Evolutionary conservation across 495 filamentous ascomycete species (phyloP), one percentile per base, ranked within the genome.

Genomic region (Hypoxylon lienhwacheense): DNA sequence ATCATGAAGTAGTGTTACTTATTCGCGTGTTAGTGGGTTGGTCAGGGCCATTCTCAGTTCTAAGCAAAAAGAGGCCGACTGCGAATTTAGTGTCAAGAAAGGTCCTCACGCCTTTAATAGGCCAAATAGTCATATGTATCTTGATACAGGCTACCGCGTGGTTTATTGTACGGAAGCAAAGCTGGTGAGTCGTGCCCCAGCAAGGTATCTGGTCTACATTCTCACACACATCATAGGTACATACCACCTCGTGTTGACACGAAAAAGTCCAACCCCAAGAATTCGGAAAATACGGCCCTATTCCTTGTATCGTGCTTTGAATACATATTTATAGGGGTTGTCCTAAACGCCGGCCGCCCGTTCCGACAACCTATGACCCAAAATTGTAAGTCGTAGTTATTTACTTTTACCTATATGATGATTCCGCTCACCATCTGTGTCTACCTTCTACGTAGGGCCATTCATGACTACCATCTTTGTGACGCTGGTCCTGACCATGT

Each of bases 31-130:
- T 40, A 89, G 86, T 99, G 95, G 91, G 95, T 49, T 97, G 95
- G 93, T 87, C 88, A 20, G 89, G 86, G 4, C 84, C 95, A 11
- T 89, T 85, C 70, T 86, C 87, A 20, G 73, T 81, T 28, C 82
- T 99, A 8, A 85, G 83, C 58, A 81, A 77, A 29, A 97, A 96
- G 66, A 81, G 89, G 36, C 93, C 93, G 16, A 97, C 90, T 3
- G 92, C 93, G 16, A 89, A 90, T 64, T 81, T 99, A 7, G 91
- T 99, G 6, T 96, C 90, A 11, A 82, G 91, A 20, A 97, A 97
- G 69, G 88, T 97, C 21, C 78, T 99, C 44, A 88, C 85, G 1
- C 91, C 95, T 14, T 77, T 99, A 34, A 73, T 99, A 11, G 90
- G 91, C 3, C 93, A 97, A 65, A 92, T 97, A 28, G 66, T 71